A percentile compares a stretch with the other conserved stretches of the same genome.
These are phyloP conservation scores for Solanum hybrid DNA, from an alignment of 305 asterid genomes.

Conservation along the genomic window DNA sequence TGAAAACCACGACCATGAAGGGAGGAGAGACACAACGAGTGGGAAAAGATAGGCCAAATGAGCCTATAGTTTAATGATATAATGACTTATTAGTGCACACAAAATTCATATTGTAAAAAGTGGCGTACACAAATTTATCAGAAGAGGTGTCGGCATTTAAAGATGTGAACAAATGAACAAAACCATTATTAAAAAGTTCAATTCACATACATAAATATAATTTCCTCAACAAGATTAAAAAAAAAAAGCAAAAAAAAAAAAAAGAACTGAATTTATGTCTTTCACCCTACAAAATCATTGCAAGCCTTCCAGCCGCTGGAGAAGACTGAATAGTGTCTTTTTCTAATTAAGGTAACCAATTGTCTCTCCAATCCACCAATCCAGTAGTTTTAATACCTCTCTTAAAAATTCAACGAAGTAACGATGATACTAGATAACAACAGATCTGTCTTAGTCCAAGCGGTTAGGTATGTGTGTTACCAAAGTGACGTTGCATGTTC, in stretches of 20 bases:
- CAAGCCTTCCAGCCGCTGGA: neutral
- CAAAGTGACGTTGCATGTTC: neutral
- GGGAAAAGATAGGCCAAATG: neutral
- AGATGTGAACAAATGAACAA: neutral
- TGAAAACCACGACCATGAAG: neutral
- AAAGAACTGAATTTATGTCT: neutral
- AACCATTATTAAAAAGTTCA: neutral
- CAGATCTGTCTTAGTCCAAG: neutral
- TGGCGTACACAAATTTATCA: neutral
- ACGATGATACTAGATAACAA: neutral
- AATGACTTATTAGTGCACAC: neutral
- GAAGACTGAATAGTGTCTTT: neutral
- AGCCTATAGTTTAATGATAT: neutral
- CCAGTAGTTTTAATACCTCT: neutral
- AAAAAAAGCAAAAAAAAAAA: neutral
- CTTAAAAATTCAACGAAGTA: neutral
- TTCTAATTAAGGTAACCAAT: neutral
- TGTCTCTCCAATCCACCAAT: neutral
- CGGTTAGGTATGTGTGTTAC: neutral
- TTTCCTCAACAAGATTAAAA: neutral
- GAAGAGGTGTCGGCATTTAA: neutral
- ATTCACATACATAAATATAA: neutral
- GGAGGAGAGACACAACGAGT: neutral
- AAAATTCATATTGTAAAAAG: neutral
- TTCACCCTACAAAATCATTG: neutral